Base-by-base conservation (phyloP, 306 rosid species). In the Cicer yamashitae region DNA sequence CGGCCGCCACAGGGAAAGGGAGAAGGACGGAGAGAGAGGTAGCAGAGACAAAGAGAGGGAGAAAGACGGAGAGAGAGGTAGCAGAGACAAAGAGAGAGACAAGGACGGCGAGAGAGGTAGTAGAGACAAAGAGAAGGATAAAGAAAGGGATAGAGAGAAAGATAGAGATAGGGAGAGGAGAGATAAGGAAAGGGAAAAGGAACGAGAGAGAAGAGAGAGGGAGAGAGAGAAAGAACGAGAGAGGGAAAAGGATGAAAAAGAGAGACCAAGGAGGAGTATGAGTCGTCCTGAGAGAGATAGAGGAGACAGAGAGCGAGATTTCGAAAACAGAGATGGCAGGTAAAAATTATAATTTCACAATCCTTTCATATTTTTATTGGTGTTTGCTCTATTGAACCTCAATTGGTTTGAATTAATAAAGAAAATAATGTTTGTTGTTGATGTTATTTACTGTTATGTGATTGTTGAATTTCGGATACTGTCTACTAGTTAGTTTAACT, bases 241-340 rank as follows among this genome's bases (percentile, higher is more conserved):
- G 50, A 63, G 12, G 75, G 90, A 77, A 93, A 87, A 13, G 14
- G 56, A 87, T 65, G 90, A 83, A 76, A 82, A 45, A 45, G 91
- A 84, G 65, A 83, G 90, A 82, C 77, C 88, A 1, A 40, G 85
- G 81, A 78, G 91, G 82, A 91, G 96, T 73, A 56, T 45, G 81
- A 90, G 96, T 45, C 83, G 89, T 63, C 76, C 94, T 1, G 88
- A 81, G 10, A 87, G 96, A 10, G 96, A 88, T 9, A 82, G 79
- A 80, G 96, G 91, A 77, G 98, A 87, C 13, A 82, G 90, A 78
- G 98, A 88, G 13, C 86, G 89, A 67, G 94, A 91, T 68, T 53
- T 87, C 46, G 94, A 90, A 75, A 39, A 38, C 56, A 81, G 92
- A 63, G 98, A 91, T 22, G 84, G 79, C 89, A 84, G 94, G 98